phyloP scores from a whole-genome alignment of 768 basidiomycete genomes.

The Xerocomellus chrysenteron region DNA sequence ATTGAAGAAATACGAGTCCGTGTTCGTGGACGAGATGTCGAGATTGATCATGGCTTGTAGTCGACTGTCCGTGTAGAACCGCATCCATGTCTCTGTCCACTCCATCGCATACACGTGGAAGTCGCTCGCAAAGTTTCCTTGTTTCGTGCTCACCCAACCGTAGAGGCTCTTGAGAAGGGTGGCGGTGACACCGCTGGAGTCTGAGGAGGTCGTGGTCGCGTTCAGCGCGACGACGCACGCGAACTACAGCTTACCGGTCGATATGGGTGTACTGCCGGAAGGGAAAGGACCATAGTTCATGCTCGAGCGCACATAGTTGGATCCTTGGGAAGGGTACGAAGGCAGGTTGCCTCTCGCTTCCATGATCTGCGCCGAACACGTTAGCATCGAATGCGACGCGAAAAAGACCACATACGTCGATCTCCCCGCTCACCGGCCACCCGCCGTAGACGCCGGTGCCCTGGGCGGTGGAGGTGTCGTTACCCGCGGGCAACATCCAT shows the following conservation, averaged over 20 bases:
- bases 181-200: slow-evolving; percentile 4
- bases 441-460: slow-evolving; percentile 26
- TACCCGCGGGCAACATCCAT: slow-evolving; percentile 32
- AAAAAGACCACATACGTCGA: slow-evolving; percentile 44
- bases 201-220: background rate
- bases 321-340: slow-evolving; percentile 42
- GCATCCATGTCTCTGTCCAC: slow-evolving; percentile 58
- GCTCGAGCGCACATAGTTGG: slow-evolving; percentile 51
- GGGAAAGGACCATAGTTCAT: slow-evolving; percentile 68
- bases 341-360: slow-evolving; percentile 51
- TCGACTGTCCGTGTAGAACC: slow-evolving; percentile 52
- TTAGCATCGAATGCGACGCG: background rate
- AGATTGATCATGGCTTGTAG: slow-evolving; percentile 52
- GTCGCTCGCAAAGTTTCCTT: slow-evolving; percentile 43
- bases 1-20: slow-evolving; percentile 51
- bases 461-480: slow-evolving; percentile 17
- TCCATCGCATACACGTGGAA: slow-evolving; percentile 59
- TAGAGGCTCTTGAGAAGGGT: slow-evolving; percentile 38
- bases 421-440: slow-evolving; percentile 59
- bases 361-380: slow-evolving; percentile 41
- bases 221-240: background rate
- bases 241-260: slow-evolving; percentile 16
- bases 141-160: slow-evolving; percentile 38
- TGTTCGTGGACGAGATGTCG: slow-evolving; percentile 40
- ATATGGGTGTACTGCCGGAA: slow-evolving; percentile 32